Evolutionary conservation across 805 yeast species (phyloP), one percentile per base, ranked within the genome.

Genomic region (Ogataea corticis): DNA sequence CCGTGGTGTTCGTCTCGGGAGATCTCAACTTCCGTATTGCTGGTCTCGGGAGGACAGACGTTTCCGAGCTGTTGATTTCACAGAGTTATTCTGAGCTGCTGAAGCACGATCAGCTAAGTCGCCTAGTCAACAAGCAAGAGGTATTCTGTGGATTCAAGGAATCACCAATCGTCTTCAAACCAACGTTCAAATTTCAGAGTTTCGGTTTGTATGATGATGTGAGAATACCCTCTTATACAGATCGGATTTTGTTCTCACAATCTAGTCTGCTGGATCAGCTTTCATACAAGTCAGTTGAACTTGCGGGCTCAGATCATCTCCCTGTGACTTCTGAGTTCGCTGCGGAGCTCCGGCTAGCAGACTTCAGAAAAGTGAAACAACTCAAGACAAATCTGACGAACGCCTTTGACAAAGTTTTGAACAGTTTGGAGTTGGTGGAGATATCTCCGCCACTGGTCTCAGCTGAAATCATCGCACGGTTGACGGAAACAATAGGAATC

Each of bases 191-290:
- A 54, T 63, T 73, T 15, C 51, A 37, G 42, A 54, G 27, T 37
- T 42, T 28, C 49, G 56, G 33, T 52, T 52, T 19, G 57, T 62
- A 33, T 61, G 70, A 69, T 41, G 35, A 54, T 3, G 61, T 56
- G 15, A 64, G 85, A 38, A 60, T 66, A 6, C 85, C 87, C 0
- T 76, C 84, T 1, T 81, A 80, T 56, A 80, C 85, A 0, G 87
- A 81, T 49, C 67, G 87, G 27, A 70, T 81, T 2, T 55, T 80
- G 16, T 72, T 65, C 56, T 61, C 72, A 1, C 62, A 63, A 3
- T 55, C 50, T 6, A 37, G 49, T 15, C 29, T 39, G 17, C 39
- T 54, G 27, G 49, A 31, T 14, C 60, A 55, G 25, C 25, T 41
- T 2, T 18, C 49, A 1, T 59, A 65, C 21, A 54, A 59, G 25